phyloP scores from a whole-genome alignment of 2,329 filamentous ascomycete species.

The Arachnomyces sp. region DNA sequence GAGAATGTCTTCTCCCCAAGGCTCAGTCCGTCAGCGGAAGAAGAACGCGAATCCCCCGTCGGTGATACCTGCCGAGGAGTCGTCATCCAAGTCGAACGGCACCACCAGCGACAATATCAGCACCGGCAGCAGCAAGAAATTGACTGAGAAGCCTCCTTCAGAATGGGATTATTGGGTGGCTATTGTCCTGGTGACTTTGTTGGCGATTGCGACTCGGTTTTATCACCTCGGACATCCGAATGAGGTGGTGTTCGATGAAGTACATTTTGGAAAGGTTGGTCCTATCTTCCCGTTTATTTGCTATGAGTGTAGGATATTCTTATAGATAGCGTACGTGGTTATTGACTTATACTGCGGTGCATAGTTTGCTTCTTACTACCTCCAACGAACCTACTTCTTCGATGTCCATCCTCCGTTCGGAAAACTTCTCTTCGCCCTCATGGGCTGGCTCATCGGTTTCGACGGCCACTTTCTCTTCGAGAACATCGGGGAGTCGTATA shows the following conservation, averaged over 20 bases:
- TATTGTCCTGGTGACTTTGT: slow-evolving; percentile 65
- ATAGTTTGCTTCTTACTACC: slow-evolving; percentile 61
- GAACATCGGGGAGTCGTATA: slow-evolving; percentile 98
- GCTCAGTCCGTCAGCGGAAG: too few relatives aligned
- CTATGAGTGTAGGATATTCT: background rate
- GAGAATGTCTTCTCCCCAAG: too few relatives aligned
- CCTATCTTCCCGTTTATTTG: too few relatives aligned
- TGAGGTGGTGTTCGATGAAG: slow-evolving; percentile 97
- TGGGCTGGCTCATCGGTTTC: slow-evolving; percentile 96
- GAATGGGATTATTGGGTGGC: slow-evolving; percentile 81
- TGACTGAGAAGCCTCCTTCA: slow-evolving; percentile 28
- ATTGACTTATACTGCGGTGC: background rate
- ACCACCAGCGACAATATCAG: slow-evolving; percentile 10
- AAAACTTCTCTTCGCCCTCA: slow-evolving; percentile 93
- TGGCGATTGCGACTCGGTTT: slow-evolving; percentile 89
- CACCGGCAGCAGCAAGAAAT: background rate
- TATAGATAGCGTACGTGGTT: background rate
- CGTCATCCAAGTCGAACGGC: slow-evolving; percentile 3
- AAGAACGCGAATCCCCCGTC: too few relatives aligned
- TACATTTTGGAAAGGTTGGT: slow-evolving; percentile 96
- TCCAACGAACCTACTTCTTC: slow-evolving; percentile 98
- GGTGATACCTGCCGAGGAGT: background rate
- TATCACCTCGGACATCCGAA: slow-evolving; percentile 93
- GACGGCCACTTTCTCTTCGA: slow-evolving; percentile 97
- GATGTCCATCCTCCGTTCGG: slow-evolving; percentile 97